Conservation (phyloP, 306 rosid genomes). For the Medicago ruthenica region DNA sequence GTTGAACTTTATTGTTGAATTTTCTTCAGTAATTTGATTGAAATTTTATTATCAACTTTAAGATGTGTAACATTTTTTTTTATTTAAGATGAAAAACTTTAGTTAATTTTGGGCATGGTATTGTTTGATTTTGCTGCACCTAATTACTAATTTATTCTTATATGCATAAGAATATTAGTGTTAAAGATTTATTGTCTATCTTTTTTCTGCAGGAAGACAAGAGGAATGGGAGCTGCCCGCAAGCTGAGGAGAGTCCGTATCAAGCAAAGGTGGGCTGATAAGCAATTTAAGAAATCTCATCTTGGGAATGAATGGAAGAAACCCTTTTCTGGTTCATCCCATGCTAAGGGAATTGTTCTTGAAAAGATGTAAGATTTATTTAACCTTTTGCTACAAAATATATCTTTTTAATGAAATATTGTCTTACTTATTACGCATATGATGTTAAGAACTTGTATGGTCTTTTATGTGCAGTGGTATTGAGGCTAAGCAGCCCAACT, state of each 20-base stretch:
- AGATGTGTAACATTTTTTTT: constrained; percentile 36
- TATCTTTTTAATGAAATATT: too few species aligned
- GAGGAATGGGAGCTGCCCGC: constrained; percentile 26
- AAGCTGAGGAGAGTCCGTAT: not conserved
- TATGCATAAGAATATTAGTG: not conserved
- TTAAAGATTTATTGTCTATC: not conserved
- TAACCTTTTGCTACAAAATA: not conserved
- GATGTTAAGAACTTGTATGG: not conserved
- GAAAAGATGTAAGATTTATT: constrained; percentile 69
- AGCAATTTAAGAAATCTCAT: constrained; percentile 13
- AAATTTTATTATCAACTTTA: not conserved
- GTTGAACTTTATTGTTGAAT: not conserved
- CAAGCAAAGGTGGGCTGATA: constrained; percentile 7
- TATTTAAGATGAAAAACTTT: not conserved
- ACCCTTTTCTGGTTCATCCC: constrained; percentile 90
- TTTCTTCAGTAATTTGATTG: not conserved
- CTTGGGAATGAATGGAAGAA: constrained; percentile 62
- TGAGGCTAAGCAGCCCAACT: constrained; percentile 90
- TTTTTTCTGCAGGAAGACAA: not conserved
- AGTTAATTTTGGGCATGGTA: not conserved
- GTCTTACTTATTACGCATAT: not conserved
- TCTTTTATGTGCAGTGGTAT: constrained; percentile 61
- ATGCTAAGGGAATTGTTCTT: constrained; percentile 83
- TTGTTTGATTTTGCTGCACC: not conserved
- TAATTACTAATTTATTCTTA: not conserved